Conservation (phyloP, 306 rosid genomes). For the Quercus aquifolioides region DNA sequence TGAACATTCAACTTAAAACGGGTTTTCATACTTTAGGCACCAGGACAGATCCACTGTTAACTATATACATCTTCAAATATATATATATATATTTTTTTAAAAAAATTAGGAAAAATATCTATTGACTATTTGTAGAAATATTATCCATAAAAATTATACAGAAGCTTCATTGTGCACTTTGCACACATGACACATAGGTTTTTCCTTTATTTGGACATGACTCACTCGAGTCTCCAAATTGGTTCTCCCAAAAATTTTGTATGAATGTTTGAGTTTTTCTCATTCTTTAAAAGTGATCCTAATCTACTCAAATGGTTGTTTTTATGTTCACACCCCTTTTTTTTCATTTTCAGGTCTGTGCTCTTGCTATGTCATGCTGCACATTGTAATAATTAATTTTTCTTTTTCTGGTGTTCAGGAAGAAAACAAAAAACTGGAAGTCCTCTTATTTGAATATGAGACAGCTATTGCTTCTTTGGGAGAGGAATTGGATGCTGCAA, state of each 20-base stretch:
- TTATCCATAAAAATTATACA: not conserved
- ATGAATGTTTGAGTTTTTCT: not conserved
- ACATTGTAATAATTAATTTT: not conserved
- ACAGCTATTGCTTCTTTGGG: constrained; percentile 59
- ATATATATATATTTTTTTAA: too few relatives aligned
- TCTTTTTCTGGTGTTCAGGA: constrained; percentile 45
- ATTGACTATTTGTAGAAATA: not conserved
- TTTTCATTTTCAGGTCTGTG: not conserved
- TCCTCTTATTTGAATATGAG: constrained; percentile 68
- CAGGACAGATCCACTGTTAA: too few relatives aligned
- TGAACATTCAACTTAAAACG: not conserved
- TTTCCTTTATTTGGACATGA: too few relatives aligned
- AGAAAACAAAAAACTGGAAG: constrained; percentile 68
- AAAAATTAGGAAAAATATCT: not conserved
- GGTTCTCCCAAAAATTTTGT: not conserved
- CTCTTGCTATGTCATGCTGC: not conserved
- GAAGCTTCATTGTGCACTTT: not conserved
- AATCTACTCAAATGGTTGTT: constrained; percentile 3
- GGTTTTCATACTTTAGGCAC: not conserved
- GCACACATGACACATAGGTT: not conserved
- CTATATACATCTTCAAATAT: too few relatives aligned
- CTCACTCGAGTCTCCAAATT: not conserved
- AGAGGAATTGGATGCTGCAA: constrained; percentile 47
- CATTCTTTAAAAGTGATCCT: not conserved
- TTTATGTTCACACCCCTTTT: not conserved